Percentiles rank a stretch among this genome's conserved stretches.
Evolutionary conservation across 2,329 filamentous ascomycete species (phyloP).

Genomic region (Chalara sp.): DNA sequence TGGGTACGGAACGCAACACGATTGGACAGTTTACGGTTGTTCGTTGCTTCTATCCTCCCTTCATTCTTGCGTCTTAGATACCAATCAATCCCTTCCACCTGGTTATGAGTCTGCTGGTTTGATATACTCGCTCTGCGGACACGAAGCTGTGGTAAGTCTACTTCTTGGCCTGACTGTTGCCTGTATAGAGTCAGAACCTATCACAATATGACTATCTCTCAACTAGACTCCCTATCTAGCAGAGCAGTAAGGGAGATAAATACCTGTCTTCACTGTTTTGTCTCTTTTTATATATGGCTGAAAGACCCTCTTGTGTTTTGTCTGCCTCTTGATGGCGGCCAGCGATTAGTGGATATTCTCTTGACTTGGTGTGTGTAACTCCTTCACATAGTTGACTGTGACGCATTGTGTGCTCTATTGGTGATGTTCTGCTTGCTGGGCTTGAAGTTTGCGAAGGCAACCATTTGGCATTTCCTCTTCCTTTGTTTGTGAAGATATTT

Average conservation of each 20-base stretch:
- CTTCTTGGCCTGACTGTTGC: background rate
- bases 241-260: background rate
- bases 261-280: background rate
- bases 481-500: background rate
- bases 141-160: background rate
- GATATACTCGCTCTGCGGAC: background rate
- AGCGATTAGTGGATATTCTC: no score
- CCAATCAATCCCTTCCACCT: no score
- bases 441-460: background rate
- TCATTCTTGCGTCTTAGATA: no score
- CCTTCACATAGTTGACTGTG: background rate
- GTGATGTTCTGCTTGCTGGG: background rate
- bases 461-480: background rate
- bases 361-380: background rate
- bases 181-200: background rate
- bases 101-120: no score
- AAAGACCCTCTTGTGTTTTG: background rate
- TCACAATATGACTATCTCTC: background rate
- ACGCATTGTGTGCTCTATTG: background rate
- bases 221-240: background rate
- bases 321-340: no score
- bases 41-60: no score
- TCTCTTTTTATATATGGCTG: background rate
- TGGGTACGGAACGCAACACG: no score
- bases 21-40: no score